Conservation (phyloP, 768 basidiomycete genomes). For the Termitomyces sp. region DNA sequence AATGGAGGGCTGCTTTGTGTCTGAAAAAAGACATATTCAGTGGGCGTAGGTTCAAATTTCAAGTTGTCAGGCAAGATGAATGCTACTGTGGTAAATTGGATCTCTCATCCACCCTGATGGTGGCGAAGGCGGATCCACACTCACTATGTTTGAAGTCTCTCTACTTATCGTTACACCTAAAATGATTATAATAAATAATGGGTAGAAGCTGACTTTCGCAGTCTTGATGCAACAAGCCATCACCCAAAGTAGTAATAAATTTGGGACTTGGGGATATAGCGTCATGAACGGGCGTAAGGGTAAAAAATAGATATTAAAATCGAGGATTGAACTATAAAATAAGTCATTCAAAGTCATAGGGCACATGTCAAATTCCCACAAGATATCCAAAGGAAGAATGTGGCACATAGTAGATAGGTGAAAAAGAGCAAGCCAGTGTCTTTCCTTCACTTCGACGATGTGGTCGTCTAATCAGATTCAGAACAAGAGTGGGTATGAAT, state of each 20-base stretch:
- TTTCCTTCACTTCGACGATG: constrained; percentile 3
- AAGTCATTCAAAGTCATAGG: not conserved
- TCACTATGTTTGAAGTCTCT: not conserved
- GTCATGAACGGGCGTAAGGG: not conserved
- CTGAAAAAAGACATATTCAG: not conserved
- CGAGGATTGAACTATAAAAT: not conserved
- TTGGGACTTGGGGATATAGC: constrained; percentile 1
- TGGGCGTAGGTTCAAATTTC: not conserved
- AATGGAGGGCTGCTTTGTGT: not conserved
- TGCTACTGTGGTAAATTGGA: no score
- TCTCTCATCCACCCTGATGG: no score
- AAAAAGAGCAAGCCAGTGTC: constrained; percentile 9
- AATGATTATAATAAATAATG: not conserved
- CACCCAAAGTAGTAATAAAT: not conserved
- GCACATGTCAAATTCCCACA: constrained; percentile 3
- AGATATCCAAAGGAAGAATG: constrained; percentile 5
- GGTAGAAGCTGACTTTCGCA: no score
- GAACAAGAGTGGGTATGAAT: constrained; percentile 8
- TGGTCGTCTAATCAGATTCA: constrained; percentile 4
- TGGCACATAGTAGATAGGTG: constrained; percentile 1
- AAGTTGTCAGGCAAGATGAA: not conserved
- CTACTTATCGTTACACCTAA: not conserved
- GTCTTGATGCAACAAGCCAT: no score
- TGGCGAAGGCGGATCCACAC: not conserved
- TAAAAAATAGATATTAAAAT: constrained; percentile 8